Evolutionary conservation across 2,329 filamentous ascomycete species (phyloP), one percentile per base, ranked within the genome.

Genomic region (Fusarium haematococcum): DNA sequence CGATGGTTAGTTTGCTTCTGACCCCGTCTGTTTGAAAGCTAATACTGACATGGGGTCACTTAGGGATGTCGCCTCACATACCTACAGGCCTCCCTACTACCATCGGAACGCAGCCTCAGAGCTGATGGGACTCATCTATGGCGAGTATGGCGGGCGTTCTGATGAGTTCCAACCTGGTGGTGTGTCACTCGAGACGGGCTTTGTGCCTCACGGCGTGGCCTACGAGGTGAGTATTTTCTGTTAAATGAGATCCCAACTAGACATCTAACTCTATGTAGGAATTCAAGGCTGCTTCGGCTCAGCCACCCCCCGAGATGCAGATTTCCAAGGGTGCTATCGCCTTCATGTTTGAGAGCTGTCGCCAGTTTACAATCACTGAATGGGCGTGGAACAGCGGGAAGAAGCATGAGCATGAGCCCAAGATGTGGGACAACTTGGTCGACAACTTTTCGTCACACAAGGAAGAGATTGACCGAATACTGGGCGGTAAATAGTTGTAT

Each of bases 51-150:
- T 9, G 13, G 9, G 7, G 13, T 1, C 43, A 6, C 43, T 10
- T 3, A 45, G 43, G 91, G 86, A 91, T 16, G 89, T 92, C 1
- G 87, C 88, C 0, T 87, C 88, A 56, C 86, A 87, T 67, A 92
- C 91, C 0, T 92, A 91, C 82, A 86, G 91, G 0, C 89, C 90
- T 1, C 91, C 91, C 0, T 93, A 91, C 81, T 93, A 92, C 79
- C 91, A 92, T 79, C 85, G 89, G 54, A 91, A 91, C 78, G 86
- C 85, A 43, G 88, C 88, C 33, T 86, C 87, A 0, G 89, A 91
- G 75, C 84, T 90, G 65, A 89, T 89, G 87, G 88, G 88, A 1
- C 81, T 89, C 25, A 85, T 88, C 43, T 83, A 81, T 13, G 83
- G 84, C 8, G 71, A 75, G 11, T 82, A 79, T 39, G 83, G 78